Base-by-base conservation (phyloP, 169 alveolate species). In the Nephromyces sp. region DNA sequence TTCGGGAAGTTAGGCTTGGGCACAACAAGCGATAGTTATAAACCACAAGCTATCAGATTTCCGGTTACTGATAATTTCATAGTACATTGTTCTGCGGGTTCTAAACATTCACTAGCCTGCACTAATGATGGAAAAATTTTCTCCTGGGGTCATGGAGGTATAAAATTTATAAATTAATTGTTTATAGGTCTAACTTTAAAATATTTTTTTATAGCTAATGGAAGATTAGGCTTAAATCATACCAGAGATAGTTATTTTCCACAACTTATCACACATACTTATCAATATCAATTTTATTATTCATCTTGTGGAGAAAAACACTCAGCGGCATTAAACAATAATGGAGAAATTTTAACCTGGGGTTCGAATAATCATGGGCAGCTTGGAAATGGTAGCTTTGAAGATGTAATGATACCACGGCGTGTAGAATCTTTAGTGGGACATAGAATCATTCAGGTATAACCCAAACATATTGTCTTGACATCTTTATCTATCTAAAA, bases 241-340 rank as follows among this genome's bases (percentile, higher is more conserved):
- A 78, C 86, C 21, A 79, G 85, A 25, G 80, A 76, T 65, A 72
- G 66, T 85, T 89, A 35, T 76, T 67, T 31, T 28, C 89, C 82
- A n/a, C 79, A 51, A 29, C 32, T 52, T 30, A 24, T 68, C 34
- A 77, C 35, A 65, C 52, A 27, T 68, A 70, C 62, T 72, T 78
- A 6, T 68, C 74, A 63, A 21, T 61, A 31, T 15, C 71, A 35
- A 29, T 71, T 89, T 43, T 67, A 64, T 8, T 81, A 76, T 27
- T 90, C 88, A 22, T 84, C 92, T 15, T 78, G 92, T 0, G 95
- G 95, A 0, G 92, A 88, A 31, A 66, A 91, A 0, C 95, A 91
- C 67, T 84, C 92, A 52, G 94, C 92, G 0, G 87, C 93, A 68
- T 64, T 91, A 32, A 94, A 90, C 74, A 57, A 89, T 22, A 78